Base-by-base conservation (phyloP, 371 early-diverging fungal species). In the Zychaea mexicana region DNA sequence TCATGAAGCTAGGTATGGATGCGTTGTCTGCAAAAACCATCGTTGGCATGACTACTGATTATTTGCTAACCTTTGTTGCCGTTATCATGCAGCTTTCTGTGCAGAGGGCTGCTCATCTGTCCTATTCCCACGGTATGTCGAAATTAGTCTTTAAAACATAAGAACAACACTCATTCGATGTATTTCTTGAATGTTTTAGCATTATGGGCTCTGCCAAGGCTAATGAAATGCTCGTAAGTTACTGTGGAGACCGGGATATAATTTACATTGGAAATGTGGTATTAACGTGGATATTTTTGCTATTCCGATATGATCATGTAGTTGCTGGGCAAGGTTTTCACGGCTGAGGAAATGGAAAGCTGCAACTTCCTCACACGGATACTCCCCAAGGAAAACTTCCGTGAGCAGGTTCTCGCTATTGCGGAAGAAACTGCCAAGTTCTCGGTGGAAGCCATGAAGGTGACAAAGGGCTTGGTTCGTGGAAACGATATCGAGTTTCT, bases 51-150 rank as follows among this genome's bases (percentile, higher is more conserved):
- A 19, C n/a, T 24, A 49, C 6, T 24, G 19, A 0, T 24, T 49
- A 8, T 24, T 17, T 46, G 46, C n/a, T 15, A 21, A 46, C 6
- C 33, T 22, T 57, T n/a, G n/a, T 54, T 54, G 55, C 9, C 28
- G 17, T 30, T 24, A 54, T 54, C n/a, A 9, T 27, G 7, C n/a
- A 84, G 85, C 78, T n/a, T 85, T 88, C 64, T 88, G 88, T 61
- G 88, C 87, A 17, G 90, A 89, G 71, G 90, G 85, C 22, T 85
- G 87, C 70, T 87, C 88, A 3, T 84, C 85, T 10, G 57, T 82
- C n/a, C 60, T 83, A 21, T 88, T 89, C 56, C 90, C 89, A 47
- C 69, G 77, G 81, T 83, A n/a, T n/a, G n/a, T n/a, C n/a, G n/a
- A n/a, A 71, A 62, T 13, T 32, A 55, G 22, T 27, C 46, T 33